Percentiles rank a stretch among this genome's conserved stretches.
These are phyloP conservation scores for Saccharomyces mikatae DNA, from an alignment of 805 yeast genomes.

Conservation along the genomic window DNA sequence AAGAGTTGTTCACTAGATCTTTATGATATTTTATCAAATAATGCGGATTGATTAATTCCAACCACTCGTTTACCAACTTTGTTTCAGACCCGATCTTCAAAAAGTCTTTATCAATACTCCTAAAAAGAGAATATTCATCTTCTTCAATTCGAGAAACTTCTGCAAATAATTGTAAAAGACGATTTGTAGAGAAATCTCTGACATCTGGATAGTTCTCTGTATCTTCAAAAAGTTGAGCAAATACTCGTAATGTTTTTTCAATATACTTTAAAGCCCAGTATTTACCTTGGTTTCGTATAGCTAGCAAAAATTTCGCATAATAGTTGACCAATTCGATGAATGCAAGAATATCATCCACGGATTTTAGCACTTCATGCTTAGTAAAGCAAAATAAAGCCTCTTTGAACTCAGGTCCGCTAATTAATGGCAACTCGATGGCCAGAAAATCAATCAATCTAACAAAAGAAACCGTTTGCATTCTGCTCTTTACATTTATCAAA, in stretches of 20 bases:
- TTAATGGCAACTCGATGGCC: constrained; percentile 6
- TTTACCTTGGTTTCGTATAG: background rate
- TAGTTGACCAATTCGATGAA: constrained; percentile 21
- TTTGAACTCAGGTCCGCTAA: constrained; percentile 12
- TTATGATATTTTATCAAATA: constrained; percentile 15
- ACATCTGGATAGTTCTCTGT: constrained; percentile 15
- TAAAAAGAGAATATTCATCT: constrained; percentile 6
- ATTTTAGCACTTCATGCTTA: constrained; percentile 8
- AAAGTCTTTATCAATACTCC: constrained; percentile 14
- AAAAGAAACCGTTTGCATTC: constrained; percentile 9
- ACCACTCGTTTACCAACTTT: constrained; percentile 15
- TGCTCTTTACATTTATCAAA: constrained; percentile 11
- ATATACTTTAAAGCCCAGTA: constrained; percentile 14
- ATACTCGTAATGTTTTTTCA: constrained; percentile 5
- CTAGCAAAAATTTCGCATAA: constrained; percentile 11
- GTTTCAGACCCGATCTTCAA: constrained; percentile 12
- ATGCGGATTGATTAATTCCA: constrained; percentile 25
- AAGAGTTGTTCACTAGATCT: constrained; percentile 6
- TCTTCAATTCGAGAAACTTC: constrained; percentile 20
- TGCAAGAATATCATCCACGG: constrained; percentile 17
- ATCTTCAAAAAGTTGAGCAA: constrained; percentile 17
- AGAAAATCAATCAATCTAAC: constrained; percentile 23
- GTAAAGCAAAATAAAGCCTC: constrained; percentile 14
- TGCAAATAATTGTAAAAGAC: constrained; percentile 20
- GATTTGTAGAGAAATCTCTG: constrained; percentile 13